Evolutionary conservation across 495 filamentous ascomycete genomes (phyloP).

Genomic region (Penicillium egyptiacum): DNA sequence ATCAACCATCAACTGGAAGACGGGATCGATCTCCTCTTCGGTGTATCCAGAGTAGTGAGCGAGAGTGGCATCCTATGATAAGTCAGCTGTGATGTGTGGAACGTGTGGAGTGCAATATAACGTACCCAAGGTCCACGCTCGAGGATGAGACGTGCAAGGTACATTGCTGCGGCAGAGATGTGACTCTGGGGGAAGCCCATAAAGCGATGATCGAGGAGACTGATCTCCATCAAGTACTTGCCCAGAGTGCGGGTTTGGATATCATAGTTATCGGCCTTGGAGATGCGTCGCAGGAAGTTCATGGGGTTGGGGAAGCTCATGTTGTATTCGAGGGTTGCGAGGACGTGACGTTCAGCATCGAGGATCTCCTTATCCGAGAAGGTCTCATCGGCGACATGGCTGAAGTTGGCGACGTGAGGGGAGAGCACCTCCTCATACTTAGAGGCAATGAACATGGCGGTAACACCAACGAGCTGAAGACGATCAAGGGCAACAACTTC

Average conservation of each 20-base stretch:
- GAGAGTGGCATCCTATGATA: constrained; percentile 73
- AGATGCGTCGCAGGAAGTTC: constrained; percentile 98
- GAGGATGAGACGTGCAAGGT: constrained; percentile 84
- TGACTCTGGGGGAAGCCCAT: constrained; percentile 84
- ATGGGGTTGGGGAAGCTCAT: constrained; percentile 98
- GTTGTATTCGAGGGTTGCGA: constrained; percentile 89
- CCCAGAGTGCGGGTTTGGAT: constrained; percentile 94
- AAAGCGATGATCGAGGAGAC: constrained; percentile 89
- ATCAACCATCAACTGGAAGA: constrained; percentile 91
- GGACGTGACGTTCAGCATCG: constrained; percentile 92
- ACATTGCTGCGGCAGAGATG: constrained; percentile 91
- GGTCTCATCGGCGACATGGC: constrained; percentile 92
- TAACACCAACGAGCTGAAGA: constrained; percentile 93
- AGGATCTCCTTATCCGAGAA: constrained; percentile 95
- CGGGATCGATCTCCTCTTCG: constrained; percentile 88
- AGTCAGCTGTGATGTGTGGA: constrained; percentile 25
- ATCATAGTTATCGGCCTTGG: constrained; percentile 97
- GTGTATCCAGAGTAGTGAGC: constrained; percentile 90
- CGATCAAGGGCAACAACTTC: constrained; percentile 94
- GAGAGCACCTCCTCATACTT: constrained; percentile 99
- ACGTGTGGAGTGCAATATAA: constrained; percentile 11
- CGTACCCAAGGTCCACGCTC: constrained; percentile 88
- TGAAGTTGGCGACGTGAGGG: constrained; percentile 94
- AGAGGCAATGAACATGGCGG: constrained; percentile 97
- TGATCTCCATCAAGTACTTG: constrained; percentile 99